These are phyloP conservation scores for Symbiodinium pilosum DNA, from an alignment of 73 alveolate species.

Conservation along the genomic window DNA sequence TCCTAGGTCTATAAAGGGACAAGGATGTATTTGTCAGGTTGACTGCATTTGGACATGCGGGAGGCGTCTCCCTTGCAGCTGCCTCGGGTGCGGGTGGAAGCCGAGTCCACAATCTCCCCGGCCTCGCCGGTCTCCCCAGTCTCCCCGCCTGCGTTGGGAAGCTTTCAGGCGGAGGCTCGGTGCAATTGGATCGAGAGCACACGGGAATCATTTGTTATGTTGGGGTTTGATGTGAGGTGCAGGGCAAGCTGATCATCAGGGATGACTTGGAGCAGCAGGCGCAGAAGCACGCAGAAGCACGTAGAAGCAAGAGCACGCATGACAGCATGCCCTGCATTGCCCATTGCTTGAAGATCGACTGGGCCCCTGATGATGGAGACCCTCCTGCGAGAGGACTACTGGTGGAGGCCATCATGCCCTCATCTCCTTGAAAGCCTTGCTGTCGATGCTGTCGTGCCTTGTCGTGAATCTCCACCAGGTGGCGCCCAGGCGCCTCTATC, in stretches of 20 bases:
- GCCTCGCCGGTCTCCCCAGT: neutral
- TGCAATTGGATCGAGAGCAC: neutral
- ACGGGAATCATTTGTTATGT: too few relatives aligned
- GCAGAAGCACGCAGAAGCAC: neutral
- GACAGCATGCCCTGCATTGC: neutral
- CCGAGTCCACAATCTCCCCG: neutral
- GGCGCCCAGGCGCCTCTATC: neutral
- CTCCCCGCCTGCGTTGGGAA: neutral
- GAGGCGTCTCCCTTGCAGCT: conserved; percentile 3
- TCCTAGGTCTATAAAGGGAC: too few relatives aligned
- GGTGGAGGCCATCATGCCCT: neutral
- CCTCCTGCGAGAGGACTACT: neutral
- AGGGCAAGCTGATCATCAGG: neutral
- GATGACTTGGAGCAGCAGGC: conserved; percentile 2
- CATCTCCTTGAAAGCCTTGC: neutral
- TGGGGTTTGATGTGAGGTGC: conserved; percentile 2
- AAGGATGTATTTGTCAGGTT: too few relatives aligned
- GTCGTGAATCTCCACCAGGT: too few relatives aligned
- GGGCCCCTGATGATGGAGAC: too few relatives aligned
- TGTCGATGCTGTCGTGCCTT: too few relatives aligned
- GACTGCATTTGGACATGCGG: neutral
- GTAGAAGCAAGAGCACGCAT: neutral
- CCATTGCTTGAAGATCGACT: too few relatives aligned
- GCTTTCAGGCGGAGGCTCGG: neutral
- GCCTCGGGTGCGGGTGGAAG: conserved; percentile 11